Evolutionary conservation across 352 stramenopile genomes (phyloP).

Genomic region (Globisporangium iwayamae): DNA sequence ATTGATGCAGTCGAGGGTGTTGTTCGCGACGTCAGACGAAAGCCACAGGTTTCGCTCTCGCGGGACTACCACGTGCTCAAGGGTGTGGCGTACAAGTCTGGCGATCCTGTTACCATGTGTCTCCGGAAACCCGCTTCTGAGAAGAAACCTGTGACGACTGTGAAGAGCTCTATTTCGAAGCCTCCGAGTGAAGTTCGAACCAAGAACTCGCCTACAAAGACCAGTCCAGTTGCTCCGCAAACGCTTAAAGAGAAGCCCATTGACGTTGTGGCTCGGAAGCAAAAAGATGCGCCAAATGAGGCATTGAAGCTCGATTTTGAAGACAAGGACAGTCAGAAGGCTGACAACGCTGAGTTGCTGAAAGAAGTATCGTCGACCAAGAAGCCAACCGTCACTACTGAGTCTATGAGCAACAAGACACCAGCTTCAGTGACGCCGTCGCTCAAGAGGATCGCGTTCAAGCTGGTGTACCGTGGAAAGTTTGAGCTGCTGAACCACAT

Average conservation of each 20-base stretch:
- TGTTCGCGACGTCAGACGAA: constrained; percentile 38
- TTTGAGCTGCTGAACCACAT: constrained; percentile 79
- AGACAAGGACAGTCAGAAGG: neutral
- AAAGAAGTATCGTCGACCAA: constrained; percentile 19
- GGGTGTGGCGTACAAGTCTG: constrained; percentile 84
- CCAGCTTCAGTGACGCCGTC: neutral
- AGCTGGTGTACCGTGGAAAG: constrained; percentile 59
- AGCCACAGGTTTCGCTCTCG: constrained; percentile 20
- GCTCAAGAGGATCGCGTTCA: constrained; percentile 49
- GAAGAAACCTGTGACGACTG: neutral
- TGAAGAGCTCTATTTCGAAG: constrained; percentile 1
- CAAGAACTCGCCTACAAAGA: neutral
- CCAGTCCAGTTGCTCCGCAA: neutral
- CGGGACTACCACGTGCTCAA: constrained; percentile 81
- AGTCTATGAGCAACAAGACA: neutral
- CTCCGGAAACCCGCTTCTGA: constrained; percentile 28
- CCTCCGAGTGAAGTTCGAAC: neutral
- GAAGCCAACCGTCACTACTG: neutral
- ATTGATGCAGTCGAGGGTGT: constrained; percentile 77
- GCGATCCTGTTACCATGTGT: constrained; percentile 75
- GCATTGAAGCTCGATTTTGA: constrained; percentile 5
- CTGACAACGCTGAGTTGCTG: constrained; percentile 8
- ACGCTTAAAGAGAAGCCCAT: constrained; percentile 10
- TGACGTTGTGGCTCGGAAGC: constrained; percentile 14
- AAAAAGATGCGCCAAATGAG: neutral